Evolutionary conservation across 345 rosid species (phyloP).

Genomic region (Reutealis trisperma): DNA sequence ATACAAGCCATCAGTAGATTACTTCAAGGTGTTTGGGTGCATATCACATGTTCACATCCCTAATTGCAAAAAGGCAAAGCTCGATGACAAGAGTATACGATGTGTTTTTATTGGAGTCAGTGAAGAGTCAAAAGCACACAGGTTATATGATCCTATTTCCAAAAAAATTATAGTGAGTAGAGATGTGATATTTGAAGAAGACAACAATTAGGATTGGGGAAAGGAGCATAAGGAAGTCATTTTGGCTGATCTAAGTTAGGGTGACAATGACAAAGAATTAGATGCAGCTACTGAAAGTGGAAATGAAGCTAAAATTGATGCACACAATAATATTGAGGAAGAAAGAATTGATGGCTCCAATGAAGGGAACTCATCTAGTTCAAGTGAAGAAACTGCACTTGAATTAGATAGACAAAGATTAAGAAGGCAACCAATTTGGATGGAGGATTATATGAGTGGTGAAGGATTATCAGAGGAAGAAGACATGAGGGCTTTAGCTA

Average conservation of each 20-base stretch:
- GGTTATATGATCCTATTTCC: background rate
- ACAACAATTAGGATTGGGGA: background rate
- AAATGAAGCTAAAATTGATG: too few relatives aligned
- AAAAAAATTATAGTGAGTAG: background rate
- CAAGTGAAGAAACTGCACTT: too few relatives aligned
- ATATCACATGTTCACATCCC: too few relatives aligned
- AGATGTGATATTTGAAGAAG: background rate
- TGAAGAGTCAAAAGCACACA: background rate
- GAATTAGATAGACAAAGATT: too few relatives aligned
- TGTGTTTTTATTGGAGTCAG: background rate
- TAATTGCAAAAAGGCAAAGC: background rate
- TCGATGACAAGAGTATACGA: background rate
- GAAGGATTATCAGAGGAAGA: slow-evolving; percentile 8
- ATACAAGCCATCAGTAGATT: too few relatives aligned
- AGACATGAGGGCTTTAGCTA: background rate
- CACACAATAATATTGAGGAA: background rate
- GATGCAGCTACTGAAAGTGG: background rate
- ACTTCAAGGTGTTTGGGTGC: too few relatives aligned
- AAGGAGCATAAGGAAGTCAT: background rate
- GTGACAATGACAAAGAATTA: background rate
- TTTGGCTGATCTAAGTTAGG: background rate
- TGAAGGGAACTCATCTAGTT: too few relatives aligned
- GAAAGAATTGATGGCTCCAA: too few relatives aligned
- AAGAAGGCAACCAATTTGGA: slow-evolving; percentile 3
- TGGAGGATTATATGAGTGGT: slow-evolving; percentile 2